Conservation (phyloP, 257 asterid genomes). For the Solanum arcanum region DNA sequence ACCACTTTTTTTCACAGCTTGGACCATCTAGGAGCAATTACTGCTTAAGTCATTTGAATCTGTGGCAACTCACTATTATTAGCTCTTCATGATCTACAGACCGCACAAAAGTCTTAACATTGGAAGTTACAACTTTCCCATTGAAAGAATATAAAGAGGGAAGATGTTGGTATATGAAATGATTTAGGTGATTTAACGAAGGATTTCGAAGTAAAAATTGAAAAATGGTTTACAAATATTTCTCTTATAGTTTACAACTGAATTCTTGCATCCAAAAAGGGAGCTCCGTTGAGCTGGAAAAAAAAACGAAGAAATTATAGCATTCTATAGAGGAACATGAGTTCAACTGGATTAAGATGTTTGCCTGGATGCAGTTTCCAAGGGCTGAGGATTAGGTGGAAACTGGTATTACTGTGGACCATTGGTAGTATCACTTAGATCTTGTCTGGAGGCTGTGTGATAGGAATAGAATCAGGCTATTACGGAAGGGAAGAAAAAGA, state of each 20-base stretch:
- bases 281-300: not conserved
- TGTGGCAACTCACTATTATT: not conserved
- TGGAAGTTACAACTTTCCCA: not conserved
- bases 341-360: not conserved
- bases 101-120: not conserved
- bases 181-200: not conserved
- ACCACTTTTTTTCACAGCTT: not conserved
- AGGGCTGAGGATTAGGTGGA: not conserved
- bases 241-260: not conserved
- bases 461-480: not conserved
- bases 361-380: not conserved
- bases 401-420: not conserved
- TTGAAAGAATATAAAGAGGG: not conserved
- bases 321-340: not conserved
- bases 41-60: not conserved
- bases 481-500: not conserved
- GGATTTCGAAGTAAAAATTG: not conserved
- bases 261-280: not conserved
- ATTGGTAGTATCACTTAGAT: not conserved
- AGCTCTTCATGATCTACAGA: not conserved
- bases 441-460: not conserved
- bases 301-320: not conserved
- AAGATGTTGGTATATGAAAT: not conserved
- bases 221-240: not conserved
- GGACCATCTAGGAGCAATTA: not conserved